These are phyloP conservation scores for Xylariaceae sp. DNA, from an alignment of 2,329 filamentous ascomycete species.

Conservation along the genomic window DNA sequence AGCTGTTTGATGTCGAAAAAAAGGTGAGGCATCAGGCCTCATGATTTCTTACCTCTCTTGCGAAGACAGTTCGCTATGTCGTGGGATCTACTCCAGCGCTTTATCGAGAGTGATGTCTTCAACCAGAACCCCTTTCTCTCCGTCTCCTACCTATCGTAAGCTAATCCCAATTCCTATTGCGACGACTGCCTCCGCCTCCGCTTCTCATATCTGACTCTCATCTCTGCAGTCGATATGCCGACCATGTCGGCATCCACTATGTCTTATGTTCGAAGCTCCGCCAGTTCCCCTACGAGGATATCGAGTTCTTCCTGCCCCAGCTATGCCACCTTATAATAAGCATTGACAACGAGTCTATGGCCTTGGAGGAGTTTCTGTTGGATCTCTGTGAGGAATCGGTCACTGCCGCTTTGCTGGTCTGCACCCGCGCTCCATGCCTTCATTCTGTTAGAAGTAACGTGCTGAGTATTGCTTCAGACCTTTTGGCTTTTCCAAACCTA, in stretches of 20 bases:
- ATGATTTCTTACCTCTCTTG: slow-evolving; percentile 33
- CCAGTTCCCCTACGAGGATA: slow-evolving; percentile 87
- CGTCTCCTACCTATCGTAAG: slow-evolving; percentile 86
- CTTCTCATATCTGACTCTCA: slow-evolving; percentile 4
- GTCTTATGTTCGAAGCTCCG: slow-evolving; percentile 86
- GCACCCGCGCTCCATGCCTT: slow-evolving; percentile 36
- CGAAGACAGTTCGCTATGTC: slow-evolving; percentile 57
- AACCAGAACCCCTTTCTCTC: slow-evolving; percentile 88
- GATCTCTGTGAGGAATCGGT: slow-evolving; percentile 87
- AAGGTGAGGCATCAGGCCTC: slow-evolving; percentile 39
- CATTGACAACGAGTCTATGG: slow-evolving; percentile 90
- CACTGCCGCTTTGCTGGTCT: slow-evolving; percentile 78
- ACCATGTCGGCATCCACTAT: slow-evolving; percentile 89
- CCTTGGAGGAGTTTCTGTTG: slow-evolving; percentile 82
- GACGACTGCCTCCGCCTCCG: slow-evolving; percentile 1
- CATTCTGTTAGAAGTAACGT: slow-evolving; percentile 20
- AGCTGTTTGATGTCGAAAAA: slow-evolving; percentile 32
- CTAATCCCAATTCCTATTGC: slow-evolving; percentile 30
- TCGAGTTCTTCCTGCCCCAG: slow-evolving; percentile 89
- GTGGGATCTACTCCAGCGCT: slow-evolving; percentile 87
- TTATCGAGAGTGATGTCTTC: slow-evolving; percentile 93
- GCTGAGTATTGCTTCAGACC: slow-evolving; percentile 57
- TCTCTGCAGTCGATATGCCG: slow-evolving; percentile 72
- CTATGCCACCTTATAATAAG: slow-evolving; percentile 87
- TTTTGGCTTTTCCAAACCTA: slow-evolving; percentile 93